Evolutionary conservation across 352 stramenopile genomes (phyloP), one percentile per base, ranked within the genome.

Genomic region (Phytopythium sindhum): DNA sequence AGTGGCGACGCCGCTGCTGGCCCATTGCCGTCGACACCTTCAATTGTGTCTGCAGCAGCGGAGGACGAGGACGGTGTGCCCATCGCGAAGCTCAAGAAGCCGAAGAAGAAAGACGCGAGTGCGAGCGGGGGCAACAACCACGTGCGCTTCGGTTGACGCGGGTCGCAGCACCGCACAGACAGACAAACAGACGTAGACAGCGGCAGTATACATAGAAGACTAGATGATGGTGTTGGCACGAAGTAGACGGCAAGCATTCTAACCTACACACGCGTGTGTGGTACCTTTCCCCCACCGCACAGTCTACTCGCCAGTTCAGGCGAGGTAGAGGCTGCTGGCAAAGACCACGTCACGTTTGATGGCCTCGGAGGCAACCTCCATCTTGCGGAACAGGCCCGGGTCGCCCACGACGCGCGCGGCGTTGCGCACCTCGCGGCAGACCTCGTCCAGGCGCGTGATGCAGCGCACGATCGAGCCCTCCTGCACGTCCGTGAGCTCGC

Each of bases 261-360:
- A 35, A 35, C 31, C 31, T 8, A 35, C 8, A 35, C n/a, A n/a
- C n/a, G n/a, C n/a, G n/a, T n/a, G n/a, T n/a, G n/a, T n/a, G n/a
- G 31, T 8, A 54, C 31, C 37, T 57, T 28, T 42, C 21, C 48
- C 5, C 23, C 7, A 37, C 48, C 37, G 17, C 56, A 28, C 24
- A 65, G 41, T 21, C 10, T 24, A 11, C 41, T 50, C 44, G 62
- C 59, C 48, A 19, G 31, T 9, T 37, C 86, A 91, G 6, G 80
- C 73, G 50, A 99, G 72, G 74, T 99, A 99, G 45, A 99, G 78
- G 68, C 90, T 98, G 51, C 91, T 97, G 15, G 95, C 94, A 78
- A 99, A 99, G 15, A 99, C 94, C 57, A 99, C 98, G 69, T 99
- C 97, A 41, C 97, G 82, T 70, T 99, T 99, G 67, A 99, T 99